A percentile compares a stretch with the other conserved stretches of the same genome.
phyloP scores from a whole-genome alignment of 768 basidiomycete genomes.

The Xerocomellus amylosporus region DNA sequence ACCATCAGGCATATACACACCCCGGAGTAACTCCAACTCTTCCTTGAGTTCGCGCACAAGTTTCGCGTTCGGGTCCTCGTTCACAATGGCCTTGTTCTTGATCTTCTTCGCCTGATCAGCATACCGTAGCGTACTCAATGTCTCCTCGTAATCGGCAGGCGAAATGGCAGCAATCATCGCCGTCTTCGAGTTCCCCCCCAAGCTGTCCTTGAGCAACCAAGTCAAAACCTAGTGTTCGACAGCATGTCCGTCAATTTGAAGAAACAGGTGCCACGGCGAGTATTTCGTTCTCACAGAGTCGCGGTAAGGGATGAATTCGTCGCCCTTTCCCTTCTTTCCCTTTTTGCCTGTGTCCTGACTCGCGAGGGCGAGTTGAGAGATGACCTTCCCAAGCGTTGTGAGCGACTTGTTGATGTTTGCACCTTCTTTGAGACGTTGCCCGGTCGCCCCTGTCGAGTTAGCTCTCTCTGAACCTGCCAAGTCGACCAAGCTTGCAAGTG shows the following conservation, averaged over 20 bases:
- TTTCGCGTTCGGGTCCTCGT: conserved; percentile 99
- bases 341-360: conserved; percentile 64
- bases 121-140: conserved; percentile 92
- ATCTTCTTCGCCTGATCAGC: conserved; percentile 99
- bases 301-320: conserved; percentile 95
- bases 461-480: conserved; percentile 96
- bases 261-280: not conserved
- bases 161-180: conserved; percentile 99
- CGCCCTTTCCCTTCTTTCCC: conserved; percentile 84
- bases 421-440: conserved; percentile 93
- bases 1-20: conserved; percentile 36
- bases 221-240: conserved; percentile 70
- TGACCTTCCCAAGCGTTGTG: conserved; percentile 97
- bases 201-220: conserved; percentile 96
- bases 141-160: conserved; percentile 98
- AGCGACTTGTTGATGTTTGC: conserved; percentile 99
- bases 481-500: conserved; percentile 72
- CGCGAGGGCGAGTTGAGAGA: conserved; percentile 76
- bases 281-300: conserved; percentile 73
- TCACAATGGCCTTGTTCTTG: conserved; percentile 98
- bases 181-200: conserved; percentile 96
- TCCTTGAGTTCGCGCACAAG: conserved; percentile 98
- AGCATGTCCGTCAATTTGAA: conserved; percentile 5
- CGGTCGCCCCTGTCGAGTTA: conserved; percentile 96
- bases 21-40: conserved; percentile 90